Base-by-base conservation (phyloP, 495 filamentous ascomycete genomes). In the Aspergillus homomorphus region DNA sequence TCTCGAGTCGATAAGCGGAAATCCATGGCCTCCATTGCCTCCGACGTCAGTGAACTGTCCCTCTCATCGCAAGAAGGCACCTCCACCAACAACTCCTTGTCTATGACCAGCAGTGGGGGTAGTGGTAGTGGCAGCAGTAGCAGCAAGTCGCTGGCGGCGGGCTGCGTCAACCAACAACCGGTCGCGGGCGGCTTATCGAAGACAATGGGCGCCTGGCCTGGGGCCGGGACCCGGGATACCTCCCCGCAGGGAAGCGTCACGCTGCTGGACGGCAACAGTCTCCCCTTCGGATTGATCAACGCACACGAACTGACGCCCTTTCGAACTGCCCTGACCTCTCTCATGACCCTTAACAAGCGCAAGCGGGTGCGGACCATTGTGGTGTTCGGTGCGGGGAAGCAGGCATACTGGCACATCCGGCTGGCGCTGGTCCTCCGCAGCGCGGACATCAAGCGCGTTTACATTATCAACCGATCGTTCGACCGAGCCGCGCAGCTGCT, bases 381-480 rank as follows among this genome's bases (percentile, higher is more conserved):
- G 24, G 87, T 96, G 51, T 97, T 98, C 68, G 94, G 93, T n/a
- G 84, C 88, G 14, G 93, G 93, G 21, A 83, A 86, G 60, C 92
- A 96, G 73, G 94, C 94, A 12, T 91, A 90, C 71, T 98, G 93
- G 93, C 92, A 96, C 70, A 84, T 92, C 52, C 89, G 91, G 0
- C 80, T 96, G 14, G 84, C 90, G 0, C 76, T 98, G 21, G 78
- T 90, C 19, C 77, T 96, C 15, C 84, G 87, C 16, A 86, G 88
- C 0, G 60, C 71, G 15, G 89, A 89, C 6, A 87, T 96, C 62
- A 83, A 86, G 58, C 82, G 87, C 49, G 81, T 96, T 16, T 85
- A 88, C 74, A 87, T 96, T 62, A 82, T 96, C 61, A 92, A 90
- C 67, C 84, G 83, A 46, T 86, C 84, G 9, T 89, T 88, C 65